Evolutionary conservation across 2,329 filamentous ascomycete species (phyloP).

Genomic region (Coniochaeta sp.): DNA sequence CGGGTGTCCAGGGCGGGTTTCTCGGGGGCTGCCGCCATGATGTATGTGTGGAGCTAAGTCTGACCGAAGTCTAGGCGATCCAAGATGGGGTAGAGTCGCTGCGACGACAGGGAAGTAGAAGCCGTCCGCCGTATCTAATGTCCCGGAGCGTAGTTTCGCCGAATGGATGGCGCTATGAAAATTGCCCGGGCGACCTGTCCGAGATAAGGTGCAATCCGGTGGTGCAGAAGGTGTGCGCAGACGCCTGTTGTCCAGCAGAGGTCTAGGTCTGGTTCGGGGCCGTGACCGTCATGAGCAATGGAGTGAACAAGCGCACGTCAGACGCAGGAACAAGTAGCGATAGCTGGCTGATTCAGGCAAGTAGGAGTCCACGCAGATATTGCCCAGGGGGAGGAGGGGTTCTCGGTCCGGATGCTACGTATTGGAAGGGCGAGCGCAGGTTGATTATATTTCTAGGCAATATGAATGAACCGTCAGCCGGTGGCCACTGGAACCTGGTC

Average conservation of each 20-base stretch:
- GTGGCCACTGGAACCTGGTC: neutral
- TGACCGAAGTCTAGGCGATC: neutral
- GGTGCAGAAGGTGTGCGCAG: neutral
- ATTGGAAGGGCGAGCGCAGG: neutral
- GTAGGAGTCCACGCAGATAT: neutral
- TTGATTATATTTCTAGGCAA: neutral
- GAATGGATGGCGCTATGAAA: neutral
- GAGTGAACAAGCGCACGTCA: neutral
- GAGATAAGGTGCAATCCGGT: neutral
- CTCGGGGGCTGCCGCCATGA: neutral
- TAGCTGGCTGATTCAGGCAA: neutral
- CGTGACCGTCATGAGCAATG: neutral
- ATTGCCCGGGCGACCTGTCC: neutral
- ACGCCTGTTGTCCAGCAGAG: neutral
- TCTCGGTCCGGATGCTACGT: neutral
- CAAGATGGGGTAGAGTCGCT: neutral
- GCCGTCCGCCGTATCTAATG: neutral
- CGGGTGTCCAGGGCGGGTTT: neutral
- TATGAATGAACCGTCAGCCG: conserved; percentile 1
- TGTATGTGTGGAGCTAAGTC: neutral
- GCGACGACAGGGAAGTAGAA: neutral
- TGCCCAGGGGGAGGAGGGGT: neutral
- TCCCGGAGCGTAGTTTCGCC: neutral
- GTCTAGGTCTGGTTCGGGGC: neutral
- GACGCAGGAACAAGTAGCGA: conserved; percentile 3